Evolutionary conservation across 345 rosid species (phyloP).

Genomic region (Acer negundo): DNA sequence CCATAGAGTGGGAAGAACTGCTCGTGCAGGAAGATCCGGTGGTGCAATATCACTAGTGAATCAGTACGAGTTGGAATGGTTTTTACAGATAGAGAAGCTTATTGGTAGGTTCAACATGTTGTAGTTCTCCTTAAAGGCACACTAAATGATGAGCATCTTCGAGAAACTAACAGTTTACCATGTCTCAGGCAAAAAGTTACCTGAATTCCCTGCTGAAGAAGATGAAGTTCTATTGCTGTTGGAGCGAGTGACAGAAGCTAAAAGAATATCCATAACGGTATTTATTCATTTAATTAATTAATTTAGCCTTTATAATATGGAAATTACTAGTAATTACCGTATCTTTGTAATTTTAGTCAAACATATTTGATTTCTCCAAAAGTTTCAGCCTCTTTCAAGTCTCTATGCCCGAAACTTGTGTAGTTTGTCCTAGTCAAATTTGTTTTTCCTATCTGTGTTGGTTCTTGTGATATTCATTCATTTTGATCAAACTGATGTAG

Average conservation of each 20-base stretch:
- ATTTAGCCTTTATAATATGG: not conserved
- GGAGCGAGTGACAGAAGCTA: conserved; percentile 72
- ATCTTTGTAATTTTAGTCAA: not conserved
- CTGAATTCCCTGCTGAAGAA: conserved; percentile 68
- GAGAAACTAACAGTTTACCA: not conserved
- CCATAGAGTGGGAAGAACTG: conserved; percentile 88
- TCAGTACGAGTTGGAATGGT: conserved; percentile 96
- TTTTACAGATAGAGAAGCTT: conserved; percentile 81
- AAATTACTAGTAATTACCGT: not conserved
- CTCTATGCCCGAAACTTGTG: not conserved
- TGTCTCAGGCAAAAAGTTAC: conserved; percentile 72
- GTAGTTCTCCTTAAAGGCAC: not conserved
- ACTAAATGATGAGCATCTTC: not conserved
- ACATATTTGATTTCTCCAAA: not conserved
- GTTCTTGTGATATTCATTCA: not conserved
- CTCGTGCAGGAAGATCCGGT: conserved; percentile 98
- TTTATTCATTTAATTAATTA: not conserved
- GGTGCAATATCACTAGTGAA: conserved; percentile 87
- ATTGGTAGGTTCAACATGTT: conserved; percentile 51
- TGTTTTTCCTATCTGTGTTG: not conserved
- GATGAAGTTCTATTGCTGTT: conserved; percentile 71
- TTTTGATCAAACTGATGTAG: conserved; percentile 34
- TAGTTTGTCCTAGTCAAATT: no score
- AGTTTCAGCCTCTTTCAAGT: not conserved
- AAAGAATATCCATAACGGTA: conserved; percentile 65